phyloP scores from a whole-genome alignment of 352 stramenopile species.

The Phytophthora syringae region DNA sequence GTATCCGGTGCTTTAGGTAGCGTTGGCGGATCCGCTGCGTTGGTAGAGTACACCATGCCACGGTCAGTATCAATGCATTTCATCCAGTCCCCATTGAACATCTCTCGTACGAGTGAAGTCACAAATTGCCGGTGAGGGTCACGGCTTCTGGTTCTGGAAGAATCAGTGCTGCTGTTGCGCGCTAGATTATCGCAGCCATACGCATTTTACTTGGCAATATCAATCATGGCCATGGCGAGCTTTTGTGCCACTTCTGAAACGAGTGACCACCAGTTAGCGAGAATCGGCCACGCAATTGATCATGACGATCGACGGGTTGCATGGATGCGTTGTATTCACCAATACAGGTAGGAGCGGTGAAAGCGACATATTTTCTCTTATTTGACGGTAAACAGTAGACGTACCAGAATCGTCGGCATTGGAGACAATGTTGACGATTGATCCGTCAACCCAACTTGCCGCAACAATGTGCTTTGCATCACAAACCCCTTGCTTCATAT shows the following conservation, averaged over 20 bases:
- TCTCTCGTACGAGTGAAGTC: not conserved
- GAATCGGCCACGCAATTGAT: conserved; percentile 34
- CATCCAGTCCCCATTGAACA: not conserved
- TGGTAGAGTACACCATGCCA: too few species aligned
- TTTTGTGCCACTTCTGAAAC: conserved; percentile 46
- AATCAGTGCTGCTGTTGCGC: not conserved
- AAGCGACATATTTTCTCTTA: not conserved
- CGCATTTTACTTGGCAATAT: conserved; percentile 32
- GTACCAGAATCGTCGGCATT: conserved; percentile 32
- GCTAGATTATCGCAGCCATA: conserved; percentile 4
- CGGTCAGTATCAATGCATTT: not conserved
- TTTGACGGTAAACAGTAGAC: too few species aligned
- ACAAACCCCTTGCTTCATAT: conserved; percentile 21
- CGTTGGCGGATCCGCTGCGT: not conserved
- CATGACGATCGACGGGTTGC: conserved; percentile 36
- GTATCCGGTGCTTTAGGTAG: not conserved
- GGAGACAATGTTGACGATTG: conserved; percentile 30
- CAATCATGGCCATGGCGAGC: conserved; percentile 16
- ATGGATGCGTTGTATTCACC: conserved; percentile 43
- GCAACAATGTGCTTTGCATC: conserved; percentile 24
- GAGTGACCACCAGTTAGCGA: conserved; percentile 34
- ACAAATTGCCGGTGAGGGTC: not conserved
- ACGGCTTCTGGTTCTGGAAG: not conserved
- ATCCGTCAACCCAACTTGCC: conserved; percentile 36
- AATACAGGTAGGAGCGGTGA: conserved; percentile 29